phyloP scores from a whole-genome alignment of 2,329 filamentous ascomycete genomes.

The Raffaelea albimanens region DNA sequence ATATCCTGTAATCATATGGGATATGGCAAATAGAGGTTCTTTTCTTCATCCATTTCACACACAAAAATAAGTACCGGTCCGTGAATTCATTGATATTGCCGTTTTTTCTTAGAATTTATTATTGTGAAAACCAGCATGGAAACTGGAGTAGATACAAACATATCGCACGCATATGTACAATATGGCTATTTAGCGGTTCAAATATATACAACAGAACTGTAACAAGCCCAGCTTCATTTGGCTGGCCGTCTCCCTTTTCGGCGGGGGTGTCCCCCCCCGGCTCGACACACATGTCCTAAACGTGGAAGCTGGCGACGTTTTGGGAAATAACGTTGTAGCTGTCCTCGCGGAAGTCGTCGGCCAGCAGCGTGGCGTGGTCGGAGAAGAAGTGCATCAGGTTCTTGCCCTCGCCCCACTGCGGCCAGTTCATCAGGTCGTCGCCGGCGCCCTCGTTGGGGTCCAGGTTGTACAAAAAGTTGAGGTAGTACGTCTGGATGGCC shows the following conservation, averaged over 20 bases:
- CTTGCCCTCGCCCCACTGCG: slow-evolving; percentile 30
- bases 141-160: too few species aligned
- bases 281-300: too few species aligned
- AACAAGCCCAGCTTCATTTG: too few species aligned
- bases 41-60: background rate
- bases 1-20: slow-evolving; percentile 2
- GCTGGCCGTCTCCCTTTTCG: too few species aligned
- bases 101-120: too few species aligned
- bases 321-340: slow-evolving; percentile 15
- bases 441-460: slow-evolving; percentile 54
- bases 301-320: slow-evolving; percentile 9
- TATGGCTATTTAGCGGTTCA: too few species aligned
- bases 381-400: slow-evolving; percentile 39
- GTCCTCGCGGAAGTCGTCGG: slow-evolving; percentile 19
- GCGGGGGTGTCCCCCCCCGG: too few species aligned
- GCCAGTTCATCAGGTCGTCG: slow-evolving; percentile 28
- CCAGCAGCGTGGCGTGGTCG: slow-evolving; percentile 12
- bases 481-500: slow-evolving; percentile 59
- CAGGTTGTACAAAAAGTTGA: slow-evolving; percentile 60
- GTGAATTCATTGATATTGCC: too few species aligned
- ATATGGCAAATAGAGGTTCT: slow-evolving; percentile 3
- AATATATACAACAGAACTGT: too few species aligned
- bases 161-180: too few species aligned
- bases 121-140: too few species aligned
- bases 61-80: too few species aligned